Evolutionary conservation across 2,329 filamentous ascomycete genomes (phyloP).

Genomic region (Aplosporella prunicola): DNA sequence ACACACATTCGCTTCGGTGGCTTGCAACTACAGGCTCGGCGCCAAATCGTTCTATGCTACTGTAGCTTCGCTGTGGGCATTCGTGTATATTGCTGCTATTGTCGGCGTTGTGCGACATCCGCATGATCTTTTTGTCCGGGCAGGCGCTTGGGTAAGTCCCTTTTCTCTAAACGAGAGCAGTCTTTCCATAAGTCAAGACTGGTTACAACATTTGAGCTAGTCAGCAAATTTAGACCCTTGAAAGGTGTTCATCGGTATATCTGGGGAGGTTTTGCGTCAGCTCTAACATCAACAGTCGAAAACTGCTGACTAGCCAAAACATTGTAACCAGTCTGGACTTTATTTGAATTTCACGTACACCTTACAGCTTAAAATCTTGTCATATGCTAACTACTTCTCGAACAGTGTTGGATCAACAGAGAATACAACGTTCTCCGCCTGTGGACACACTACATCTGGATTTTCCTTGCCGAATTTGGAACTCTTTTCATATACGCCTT

Average conservation of each 20-base stretch:
- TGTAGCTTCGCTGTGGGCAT: conserved; percentile 47
- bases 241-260: too few species aligned
- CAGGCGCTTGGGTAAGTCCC: conserved; percentile 48
- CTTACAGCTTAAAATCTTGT: conserved; percentile 4
- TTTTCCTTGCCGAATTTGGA: conserved; percentile 47
- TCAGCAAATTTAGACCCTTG: too few species aligned
- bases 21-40: conserved; percentile 45
- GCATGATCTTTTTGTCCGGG: conserved; percentile 49
- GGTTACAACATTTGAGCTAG: too few species aligned
- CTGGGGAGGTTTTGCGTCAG: too few species aligned
- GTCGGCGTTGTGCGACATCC: conserved; percentile 40
- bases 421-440: conserved; percentile 47
- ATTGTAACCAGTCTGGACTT: too few species aligned
- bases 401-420: conserved; percentile 56
- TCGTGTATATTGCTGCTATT: conserved; percentile 49
- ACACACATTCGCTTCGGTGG: conserved; percentile 56
- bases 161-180: too few species aligned
- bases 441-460: conserved; percentile 56
- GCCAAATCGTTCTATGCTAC: conserved; percentile 41
- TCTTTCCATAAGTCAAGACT: too few species aligned
- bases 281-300: neutral
- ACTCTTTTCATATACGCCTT: conserved; percentile 42
- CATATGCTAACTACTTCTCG: neutral
- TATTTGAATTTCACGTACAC: neutral
- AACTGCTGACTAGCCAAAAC: too few species aligned